Evolutionary conservation across 805 yeast genomes (phyloP).

Genomic region (Metschnikowia gelsemii): DNA sequence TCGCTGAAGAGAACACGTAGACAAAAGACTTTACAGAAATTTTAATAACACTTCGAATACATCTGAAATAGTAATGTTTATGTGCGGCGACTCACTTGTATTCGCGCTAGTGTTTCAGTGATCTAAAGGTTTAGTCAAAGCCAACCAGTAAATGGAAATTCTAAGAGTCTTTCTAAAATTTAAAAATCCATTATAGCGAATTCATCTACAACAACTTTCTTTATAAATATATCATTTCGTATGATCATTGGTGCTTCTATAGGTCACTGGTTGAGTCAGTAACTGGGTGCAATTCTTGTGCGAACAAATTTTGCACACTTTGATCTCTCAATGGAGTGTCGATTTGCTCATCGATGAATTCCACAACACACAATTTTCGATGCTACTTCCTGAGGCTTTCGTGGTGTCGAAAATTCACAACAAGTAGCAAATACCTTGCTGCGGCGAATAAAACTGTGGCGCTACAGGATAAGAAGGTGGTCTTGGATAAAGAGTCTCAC

Average conservation of each 20-base stretch:
- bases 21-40: neutral
- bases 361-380: neutral
- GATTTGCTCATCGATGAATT: neutral
- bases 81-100: too few relatives aligned
- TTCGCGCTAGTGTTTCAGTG: too few relatives aligned
- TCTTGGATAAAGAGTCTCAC: slow-evolving; percentile 34
- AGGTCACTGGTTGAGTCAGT: neutral
- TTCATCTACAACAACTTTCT: too few relatives aligned
- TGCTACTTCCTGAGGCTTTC: neutral
- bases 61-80: too few relatives aligned
- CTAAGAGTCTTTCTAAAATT: too few relatives aligned
- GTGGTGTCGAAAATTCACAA: slow-evolving; percentile 1
- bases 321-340: neutral
- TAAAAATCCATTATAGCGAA: too few relatives aligned
- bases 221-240: too few relatives aligned
- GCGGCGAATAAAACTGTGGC: slow-evolving; percentile 20
- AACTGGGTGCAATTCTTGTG: slow-evolving; percentile 13
- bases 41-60: neutral
- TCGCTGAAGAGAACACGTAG: slow-evolving; percentile 43
- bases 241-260: neutral
- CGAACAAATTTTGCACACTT: slow-evolving; percentile 7
- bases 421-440: neutral
- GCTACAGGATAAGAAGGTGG: slow-evolving; percentile 27
- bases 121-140: too few relatives aligned
- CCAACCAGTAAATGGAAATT: too few relatives aligned